These are phyloP conservation scores for Tricholoma terreum DNA, from an alignment of 768 basidiomycete genomes.

Conservation along the genomic window DNA sequence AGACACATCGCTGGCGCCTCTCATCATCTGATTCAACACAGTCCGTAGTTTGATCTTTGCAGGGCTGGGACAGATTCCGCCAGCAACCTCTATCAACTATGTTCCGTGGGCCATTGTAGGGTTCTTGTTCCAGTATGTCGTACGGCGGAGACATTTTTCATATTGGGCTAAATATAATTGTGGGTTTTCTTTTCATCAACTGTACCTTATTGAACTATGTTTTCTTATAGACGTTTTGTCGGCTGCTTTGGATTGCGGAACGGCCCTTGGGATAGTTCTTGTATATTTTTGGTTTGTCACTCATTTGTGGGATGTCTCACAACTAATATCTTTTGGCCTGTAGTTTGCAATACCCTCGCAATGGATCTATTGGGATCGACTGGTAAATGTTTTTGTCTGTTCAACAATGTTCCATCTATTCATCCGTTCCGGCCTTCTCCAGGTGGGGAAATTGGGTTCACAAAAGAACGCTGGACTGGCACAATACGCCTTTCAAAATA, in stretches of 20 bases:
- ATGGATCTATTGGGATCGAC: slow-evolving; percentile 35
- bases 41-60: slow-evolving; percentile 60
- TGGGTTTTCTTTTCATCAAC: slow-evolving; percentile 24
- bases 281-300: slow-evolving; percentile 65
- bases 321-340: neutral
- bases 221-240: slow-evolving; percentile 58
- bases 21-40: neutral
- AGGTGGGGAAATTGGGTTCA: slow-evolving; percentile 40
- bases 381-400: slow-evolving; percentile 27
- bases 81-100: slow-evolving; percentile 83
- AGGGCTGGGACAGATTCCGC: slow-evolving; percentile 69
- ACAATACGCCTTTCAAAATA: slow-evolving; percentile 12
- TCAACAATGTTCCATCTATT: neutral
- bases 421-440: neutral
- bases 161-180: slow-evolving; percentile 83
- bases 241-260: slow-evolving; percentile 73
- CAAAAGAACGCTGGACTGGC: slow-evolving; percentile 25
- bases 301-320: neutral
- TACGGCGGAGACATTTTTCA: slow-evolving; percentile 61
- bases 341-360: slow-evolving; percentile 44
- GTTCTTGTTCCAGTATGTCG: slow-evolving; percentile 75
- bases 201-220: neutral
- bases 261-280: slow-evolving; percentile 60
- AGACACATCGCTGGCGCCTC: slow-evolving; percentile 14
- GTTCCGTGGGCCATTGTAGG: slow-evolving; percentile 73